Evolutionary conservation across 2,329 filamentous ascomycete species (phyloP).

Genomic region (Cercospora nicotianae): DNA sequence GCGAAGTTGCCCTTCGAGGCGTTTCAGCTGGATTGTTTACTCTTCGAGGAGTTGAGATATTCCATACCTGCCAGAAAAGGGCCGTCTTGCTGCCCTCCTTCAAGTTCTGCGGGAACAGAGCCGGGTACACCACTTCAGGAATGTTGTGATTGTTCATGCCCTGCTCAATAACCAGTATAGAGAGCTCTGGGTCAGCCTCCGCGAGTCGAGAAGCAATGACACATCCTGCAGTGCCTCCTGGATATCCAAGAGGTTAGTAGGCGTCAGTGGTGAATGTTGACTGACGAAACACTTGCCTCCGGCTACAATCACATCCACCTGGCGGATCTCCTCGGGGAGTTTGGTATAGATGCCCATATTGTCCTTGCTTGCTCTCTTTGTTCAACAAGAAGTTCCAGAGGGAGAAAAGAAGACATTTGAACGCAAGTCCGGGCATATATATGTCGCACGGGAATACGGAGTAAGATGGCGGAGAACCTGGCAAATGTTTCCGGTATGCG

Average conservation of each 20-base stretch:
- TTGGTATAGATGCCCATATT: slow-evolving; percentile 36
- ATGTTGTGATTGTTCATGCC: slow-evolving; percentile 56
- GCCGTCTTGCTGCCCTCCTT: slow-evolving; percentile 50
- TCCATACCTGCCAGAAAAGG: slow-evolving; percentile 47
- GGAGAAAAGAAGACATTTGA: not conserved
- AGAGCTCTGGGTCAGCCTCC: slow-evolving; percentile 52
- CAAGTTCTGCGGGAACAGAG: slow-evolving; percentile 51
- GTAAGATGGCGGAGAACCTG: slow-evolving; percentile 6
- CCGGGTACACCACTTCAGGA: slow-evolving; percentile 53
- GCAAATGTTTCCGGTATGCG: not conserved
- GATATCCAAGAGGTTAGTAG: not conserved
- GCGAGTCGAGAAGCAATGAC: slow-evolving; percentile 55
- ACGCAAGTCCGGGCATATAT: not conserved
- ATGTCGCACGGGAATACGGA: slow-evolving; percentile 4
- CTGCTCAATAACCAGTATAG: slow-evolving; percentile 56
- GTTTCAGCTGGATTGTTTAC: not conserved
- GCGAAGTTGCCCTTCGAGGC: slow-evolving; percentile 45
- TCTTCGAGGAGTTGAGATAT: not conserved
- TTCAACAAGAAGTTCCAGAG: not conserved
- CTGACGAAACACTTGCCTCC: slow-evolving; percentile 42
- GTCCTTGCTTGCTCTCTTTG: not conserved
- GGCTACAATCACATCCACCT: slow-evolving; percentile 55
- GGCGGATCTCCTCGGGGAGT: slow-evolving; percentile 42
- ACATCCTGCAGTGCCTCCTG: slow-evolving; percentile 53
- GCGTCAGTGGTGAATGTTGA: not conserved